These are phyloP conservation scores for Fraxinus ornus DNA, from an alignment of 305 asterid species.

Conservation along the genomic window DNA sequence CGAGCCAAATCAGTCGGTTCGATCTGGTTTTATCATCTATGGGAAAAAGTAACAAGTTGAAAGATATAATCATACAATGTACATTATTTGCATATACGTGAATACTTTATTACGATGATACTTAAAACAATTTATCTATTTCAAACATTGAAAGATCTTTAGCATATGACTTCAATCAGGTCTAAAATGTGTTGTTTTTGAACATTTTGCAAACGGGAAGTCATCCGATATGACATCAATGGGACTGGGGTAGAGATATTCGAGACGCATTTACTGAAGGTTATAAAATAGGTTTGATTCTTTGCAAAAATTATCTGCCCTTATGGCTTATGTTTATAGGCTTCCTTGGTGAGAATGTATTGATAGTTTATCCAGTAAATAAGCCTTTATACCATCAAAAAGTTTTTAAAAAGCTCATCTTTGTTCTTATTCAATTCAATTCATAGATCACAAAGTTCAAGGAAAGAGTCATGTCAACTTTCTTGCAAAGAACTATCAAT, in stretches of 20 bases:
- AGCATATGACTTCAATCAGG: no score
- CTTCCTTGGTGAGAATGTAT: neutral
- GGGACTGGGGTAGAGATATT: no score
- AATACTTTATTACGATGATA: no score
- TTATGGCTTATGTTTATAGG: neutral
- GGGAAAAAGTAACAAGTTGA: no score
- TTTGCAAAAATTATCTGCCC: neutral
- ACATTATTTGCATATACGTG: neutral
- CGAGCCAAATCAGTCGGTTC: no score
- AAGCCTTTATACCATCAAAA: neutral
- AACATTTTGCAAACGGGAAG: constrained; percentile 25
- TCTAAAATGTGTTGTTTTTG: neutral
- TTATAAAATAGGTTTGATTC: neutral
- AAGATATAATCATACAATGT: neutral
- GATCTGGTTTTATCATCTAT: no score
- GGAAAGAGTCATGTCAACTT: neutral
- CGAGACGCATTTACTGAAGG: no score
- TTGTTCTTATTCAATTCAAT: neutral
- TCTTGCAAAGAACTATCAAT: no score
- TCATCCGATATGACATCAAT: neutral
- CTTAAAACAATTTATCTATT: no score
- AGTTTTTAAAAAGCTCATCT: no score
- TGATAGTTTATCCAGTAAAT: neutral
- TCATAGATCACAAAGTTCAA: neutral
- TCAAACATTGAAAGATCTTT: no score